Evolutionary conservation across 139 green algal genomes (phyloP).

Genomic region (Mesostigma viride): DNA sequence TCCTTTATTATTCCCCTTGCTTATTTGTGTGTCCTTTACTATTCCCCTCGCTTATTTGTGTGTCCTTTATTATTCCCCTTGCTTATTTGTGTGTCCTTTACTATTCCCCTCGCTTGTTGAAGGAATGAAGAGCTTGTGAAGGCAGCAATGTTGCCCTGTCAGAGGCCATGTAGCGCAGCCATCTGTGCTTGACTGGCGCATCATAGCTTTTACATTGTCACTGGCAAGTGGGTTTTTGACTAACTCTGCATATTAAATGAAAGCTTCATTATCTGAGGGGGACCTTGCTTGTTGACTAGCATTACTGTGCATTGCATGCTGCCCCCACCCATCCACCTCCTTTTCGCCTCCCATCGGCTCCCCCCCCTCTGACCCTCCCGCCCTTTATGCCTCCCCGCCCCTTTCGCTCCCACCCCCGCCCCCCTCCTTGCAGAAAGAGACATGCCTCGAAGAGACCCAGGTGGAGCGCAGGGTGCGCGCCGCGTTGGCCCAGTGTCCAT

Average conservation of each 20-base stretch:
- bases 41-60: too few relatives aligned
- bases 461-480: constrained; percentile 26
- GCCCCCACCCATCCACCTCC: not conserved
- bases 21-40: too few relatives aligned
- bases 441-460: constrained; percentile 25
- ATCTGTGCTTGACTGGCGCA: too few relatives aligned
- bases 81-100: too few relatives aligned
- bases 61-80: too few relatives aligned
- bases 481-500: constrained; percentile 1
- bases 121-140: too few relatives aligned
- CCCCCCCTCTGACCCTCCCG: constrained; percentile 3
- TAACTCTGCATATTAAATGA: not conserved
- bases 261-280: too few relatives aligned
- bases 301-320: not conserved
- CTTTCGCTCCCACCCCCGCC: not conserved
- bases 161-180: too few relatives aligned
- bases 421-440: constrained; percentile 15
- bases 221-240: not conserved
- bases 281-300: constrained; percentile 7
- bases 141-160: too few relatives aligned
- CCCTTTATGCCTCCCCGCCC: not conserved
- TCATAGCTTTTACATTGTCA: constrained; percentile 12
- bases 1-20: too few relatives aligned
- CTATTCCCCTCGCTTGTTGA: too few relatives aligned
- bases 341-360: too few relatives aligned